Base-by-base conservation (phyloP, 1,284 basidiomycete genomes). In the Ustilago nuda region DNA sequence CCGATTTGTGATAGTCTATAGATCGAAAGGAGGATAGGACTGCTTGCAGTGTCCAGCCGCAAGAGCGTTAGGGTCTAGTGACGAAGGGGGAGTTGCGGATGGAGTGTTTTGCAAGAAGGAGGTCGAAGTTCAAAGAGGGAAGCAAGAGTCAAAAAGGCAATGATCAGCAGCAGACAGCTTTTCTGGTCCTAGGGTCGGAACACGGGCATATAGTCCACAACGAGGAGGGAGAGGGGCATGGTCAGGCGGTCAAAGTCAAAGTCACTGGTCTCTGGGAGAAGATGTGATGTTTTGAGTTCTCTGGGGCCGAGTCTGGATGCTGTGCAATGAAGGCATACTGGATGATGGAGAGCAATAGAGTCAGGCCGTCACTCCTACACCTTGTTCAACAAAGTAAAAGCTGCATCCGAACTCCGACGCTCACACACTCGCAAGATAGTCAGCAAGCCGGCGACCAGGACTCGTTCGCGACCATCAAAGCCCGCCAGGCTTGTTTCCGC, bases 61-160 rank as follows among this genome's bases (percentile, higher is more conserved):
- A 12, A 11, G 8, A 33, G 41, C 9, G 19, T 17, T 54, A 30
- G 32, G 17, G 12, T 35, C 9, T n/a, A 12, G 35, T 17, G 23
- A 15, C 30, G 53, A 39, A 55, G 41, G 32, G 37, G 27, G 23
- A 54, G 53, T 8, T 27, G 23, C 3, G 19, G 52, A 45, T 19
- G 52, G 19, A 17, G 45, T 67, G 66, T 69, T 70, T 70, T 64
- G 56, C 41, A 33, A n/a, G 45, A 53, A 53, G 68, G 50, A 56
- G 53, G 62, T 65, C 68, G 68, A 63, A 66, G 68, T 61, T 35
- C 27, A 50, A 71, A 71, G 56, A 23, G 39, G 11, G 37, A 57
- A 15, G 52, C 23, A 35, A 35, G 41, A 50, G 3, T 27, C 23
- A 19, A 43, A 13, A 35, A 19, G n/a, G 27, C 30, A 27, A 50